Conservation (phyloP, 441 rosid genomes). For the Eutrema salsugineum region DNA sequence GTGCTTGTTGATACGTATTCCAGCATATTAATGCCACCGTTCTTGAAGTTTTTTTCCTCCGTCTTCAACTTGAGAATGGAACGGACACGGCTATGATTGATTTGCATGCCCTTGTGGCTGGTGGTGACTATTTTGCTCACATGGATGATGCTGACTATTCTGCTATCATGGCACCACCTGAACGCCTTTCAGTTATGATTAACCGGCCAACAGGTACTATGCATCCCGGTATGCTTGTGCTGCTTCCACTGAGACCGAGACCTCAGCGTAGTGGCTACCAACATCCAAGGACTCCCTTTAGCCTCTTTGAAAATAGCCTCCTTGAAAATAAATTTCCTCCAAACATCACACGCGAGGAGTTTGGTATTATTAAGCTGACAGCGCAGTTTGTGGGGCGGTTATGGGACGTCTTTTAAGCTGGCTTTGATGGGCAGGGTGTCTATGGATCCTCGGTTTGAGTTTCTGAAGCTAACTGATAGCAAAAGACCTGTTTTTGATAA, state of each 20-base stretch:
- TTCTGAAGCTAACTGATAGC: not conserved
- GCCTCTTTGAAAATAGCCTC: not conserved
- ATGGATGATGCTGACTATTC: not conserved
- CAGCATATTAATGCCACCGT: not conserved
- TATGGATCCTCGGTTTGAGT: not conserved
- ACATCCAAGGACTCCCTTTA: not conserved
- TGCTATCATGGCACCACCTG: not conserved
- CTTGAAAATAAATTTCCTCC: not conserved
- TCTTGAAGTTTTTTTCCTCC: not conserved
- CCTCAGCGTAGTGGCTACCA: not conserved
- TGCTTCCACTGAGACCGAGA: not conserved
- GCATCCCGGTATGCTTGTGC: not conserved
- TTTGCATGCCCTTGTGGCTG: not conserved
- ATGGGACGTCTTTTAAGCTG: not conserved
- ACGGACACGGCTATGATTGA: not conserved
- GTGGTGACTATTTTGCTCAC: not conserved
- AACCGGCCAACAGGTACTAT: not conserved
- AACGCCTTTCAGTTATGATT: not conserved
- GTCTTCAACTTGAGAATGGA: not conserved
- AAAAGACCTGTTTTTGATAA: not conserved
- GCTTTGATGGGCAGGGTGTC: not conserved
- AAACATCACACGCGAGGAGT: not conserved
- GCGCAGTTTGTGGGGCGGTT: not conserved
- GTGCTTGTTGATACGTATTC: not conserved
- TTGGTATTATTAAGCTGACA: not conserved